Percentiles rank a stretch among this genome's conserved stretches.
Conservation (phyloP, 2,329 filamentous ascomycete genomes). For the Exserohilum rostratum region DNA sequence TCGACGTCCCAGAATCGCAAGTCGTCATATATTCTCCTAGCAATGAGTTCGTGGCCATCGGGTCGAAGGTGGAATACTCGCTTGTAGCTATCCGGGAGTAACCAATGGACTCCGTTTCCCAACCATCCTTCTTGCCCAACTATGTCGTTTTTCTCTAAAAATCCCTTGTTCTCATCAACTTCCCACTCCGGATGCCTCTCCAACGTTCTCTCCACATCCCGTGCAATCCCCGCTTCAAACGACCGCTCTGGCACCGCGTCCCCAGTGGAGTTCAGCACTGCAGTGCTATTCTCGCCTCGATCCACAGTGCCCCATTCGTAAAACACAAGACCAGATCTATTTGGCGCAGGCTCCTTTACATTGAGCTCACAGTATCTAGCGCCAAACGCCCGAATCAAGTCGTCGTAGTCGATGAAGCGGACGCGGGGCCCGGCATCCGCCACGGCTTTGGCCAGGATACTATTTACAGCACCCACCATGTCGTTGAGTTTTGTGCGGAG, state of each 20-base stretch:
- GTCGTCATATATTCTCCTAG: no score
- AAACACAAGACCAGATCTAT: constrained; percentile 33
- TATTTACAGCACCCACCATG: constrained; percentile 34
- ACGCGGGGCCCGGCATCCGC: not conserved
- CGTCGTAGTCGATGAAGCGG: not conserved
- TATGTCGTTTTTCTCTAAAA: not conserved
- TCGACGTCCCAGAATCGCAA: no score
- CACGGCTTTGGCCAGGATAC: constrained; percentile 22
- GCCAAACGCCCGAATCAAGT: not conserved
- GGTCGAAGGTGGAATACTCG: constrained; percentile 40
- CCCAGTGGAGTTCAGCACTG: constrained; percentile 21
- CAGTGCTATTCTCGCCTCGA: constrained; percentile 26
- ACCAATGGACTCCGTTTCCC: constrained; percentile 32
- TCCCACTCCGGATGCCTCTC: not conserved
- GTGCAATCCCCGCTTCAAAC: not conserved
- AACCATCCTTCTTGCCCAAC: not conserved
- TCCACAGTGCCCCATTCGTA: constrained; percentile 44
- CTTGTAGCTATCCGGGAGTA: constrained; percentile 40
- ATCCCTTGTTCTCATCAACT: not conserved
- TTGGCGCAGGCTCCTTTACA: constrained; percentile 16
- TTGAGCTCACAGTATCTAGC: constrained; percentile 1
- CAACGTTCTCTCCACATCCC: not conserved
- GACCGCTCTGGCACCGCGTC: not conserved
- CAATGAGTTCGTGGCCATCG: constrained; percentile 21
- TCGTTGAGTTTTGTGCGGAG: constrained; percentile 34